Percentiles rank a stretch among this genome's conserved stretches.
Conservation (phyloP, 208 protist genomes). For the Acanthamoeba comandoni region DNA sequence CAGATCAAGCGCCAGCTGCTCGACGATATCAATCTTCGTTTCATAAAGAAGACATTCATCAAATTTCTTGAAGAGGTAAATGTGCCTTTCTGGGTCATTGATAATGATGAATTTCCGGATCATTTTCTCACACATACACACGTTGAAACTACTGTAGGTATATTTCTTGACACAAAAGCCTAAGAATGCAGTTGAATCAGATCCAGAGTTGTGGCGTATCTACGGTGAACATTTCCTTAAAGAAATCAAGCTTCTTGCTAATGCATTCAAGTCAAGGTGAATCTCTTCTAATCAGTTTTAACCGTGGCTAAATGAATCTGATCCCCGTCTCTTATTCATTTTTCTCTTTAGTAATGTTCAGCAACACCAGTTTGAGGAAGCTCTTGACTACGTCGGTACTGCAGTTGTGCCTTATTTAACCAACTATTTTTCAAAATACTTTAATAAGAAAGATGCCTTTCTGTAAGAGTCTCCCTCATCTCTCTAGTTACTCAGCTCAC, state of each 20-base stretch:
- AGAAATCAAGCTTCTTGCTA: conserved; percentile 7
- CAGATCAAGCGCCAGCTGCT: conserved; percentile 60
- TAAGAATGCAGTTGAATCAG: conserved; percentile 43
- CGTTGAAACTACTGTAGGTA: background rate
- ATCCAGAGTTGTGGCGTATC: conserved; percentile 37
- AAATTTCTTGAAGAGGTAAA: conserved; percentile 55
- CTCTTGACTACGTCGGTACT: background rate
- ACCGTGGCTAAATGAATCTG: too few species aligned
- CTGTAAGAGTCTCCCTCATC: background rate
- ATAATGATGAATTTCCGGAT: background rate
- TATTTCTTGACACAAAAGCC: conserved; percentile 37
- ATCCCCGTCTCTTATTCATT: too few species aligned
- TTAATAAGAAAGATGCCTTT: conserved; percentile 9
- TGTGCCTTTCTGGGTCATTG: background rate
- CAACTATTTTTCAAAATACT: conserved; percentile 43
- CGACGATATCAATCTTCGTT: conserved; percentile 36
- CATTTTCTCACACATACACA: background rate
- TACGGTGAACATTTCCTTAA: conserved; percentile 32
- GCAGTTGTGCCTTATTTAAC: conserved; percentile 10
- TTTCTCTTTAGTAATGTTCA: too few species aligned
- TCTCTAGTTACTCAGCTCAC: background rate
- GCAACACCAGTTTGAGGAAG: too few species aligned
- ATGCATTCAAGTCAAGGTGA: conserved; percentile 30
- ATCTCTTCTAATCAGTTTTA: too few species aligned
- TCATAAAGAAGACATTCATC: conserved; percentile 47